A percentile compares a stretch with the other conserved stretches of the same genome.
phyloP scores from a whole-genome alignment of 1,284 basidiomycete species.

The Mixia osmundae region DNA sequence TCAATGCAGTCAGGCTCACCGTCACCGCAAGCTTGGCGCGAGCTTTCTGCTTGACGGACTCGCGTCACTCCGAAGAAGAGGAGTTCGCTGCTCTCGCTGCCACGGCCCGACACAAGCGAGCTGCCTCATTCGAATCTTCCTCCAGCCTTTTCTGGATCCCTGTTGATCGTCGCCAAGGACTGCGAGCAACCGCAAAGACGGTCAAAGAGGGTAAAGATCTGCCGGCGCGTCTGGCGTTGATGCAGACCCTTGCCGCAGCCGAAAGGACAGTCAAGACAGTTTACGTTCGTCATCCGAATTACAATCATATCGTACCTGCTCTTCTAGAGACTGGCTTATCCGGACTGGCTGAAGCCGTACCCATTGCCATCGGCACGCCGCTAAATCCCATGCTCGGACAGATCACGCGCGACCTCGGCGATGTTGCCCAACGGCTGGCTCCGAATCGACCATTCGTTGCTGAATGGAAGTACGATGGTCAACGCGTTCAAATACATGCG shows the following conservation, averaged over 20 bases:
- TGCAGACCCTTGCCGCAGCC: conserved; percentile 17
- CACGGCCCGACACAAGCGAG: conserved; percentile 1
- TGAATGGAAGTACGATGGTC: conserved; percentile 68
- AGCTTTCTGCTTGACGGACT: conserved; percentile 36
- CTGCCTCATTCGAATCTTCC: background rate
- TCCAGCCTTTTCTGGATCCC: conserved; percentile 4
- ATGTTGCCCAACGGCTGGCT: conserved; percentile 46
- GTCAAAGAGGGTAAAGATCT: conserved; percentile 20
- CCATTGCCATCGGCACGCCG: conserved; percentile 46
- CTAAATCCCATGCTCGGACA: conserved; percentile 29
- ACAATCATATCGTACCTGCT: conserved; percentile 47
- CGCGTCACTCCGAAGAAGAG: conserved; percentile 2
- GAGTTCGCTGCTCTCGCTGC: conserved; percentile 1
- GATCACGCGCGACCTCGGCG: conserved; percentile 51
- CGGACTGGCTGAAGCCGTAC: conserved; percentile 38
- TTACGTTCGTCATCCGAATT: conserved; percentile 72
- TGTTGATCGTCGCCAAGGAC: conserved; percentile 12
- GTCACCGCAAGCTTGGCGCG: conserved; percentile 61
- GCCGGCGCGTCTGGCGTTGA: conserved; percentile 14
- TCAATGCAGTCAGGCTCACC: conserved; percentile 60
- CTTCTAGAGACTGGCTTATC: conserved; percentile 29
- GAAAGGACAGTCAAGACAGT: conserved; percentile 38
- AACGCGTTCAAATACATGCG: conserved; percentile 63
- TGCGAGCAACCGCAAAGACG: conserved; percentile 18
- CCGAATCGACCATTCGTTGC: conserved; percentile 39